These are phyloP conservation scores for Cucurbita ficifolia DNA, from an alignment of 306 rosid genomes.

Conservation along the genomic window DNA sequence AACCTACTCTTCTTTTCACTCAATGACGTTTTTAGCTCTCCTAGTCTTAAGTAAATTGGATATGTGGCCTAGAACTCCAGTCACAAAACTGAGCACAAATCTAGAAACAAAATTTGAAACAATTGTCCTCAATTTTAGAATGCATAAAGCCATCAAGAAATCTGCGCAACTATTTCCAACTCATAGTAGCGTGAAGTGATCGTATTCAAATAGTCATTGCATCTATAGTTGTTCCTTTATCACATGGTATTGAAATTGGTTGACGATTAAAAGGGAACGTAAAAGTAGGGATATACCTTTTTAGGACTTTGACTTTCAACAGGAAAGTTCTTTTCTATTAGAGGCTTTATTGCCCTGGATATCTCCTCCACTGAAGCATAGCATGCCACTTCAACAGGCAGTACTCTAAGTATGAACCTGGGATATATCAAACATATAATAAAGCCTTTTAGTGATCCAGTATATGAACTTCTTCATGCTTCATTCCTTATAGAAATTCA, in stretches of 20 bases:
- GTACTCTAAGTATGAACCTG: slow-evolving; percentile 84
- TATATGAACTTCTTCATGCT: neutral
- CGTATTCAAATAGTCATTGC: neutral
- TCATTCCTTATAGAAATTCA: neutral
- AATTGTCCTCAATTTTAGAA: neutral
- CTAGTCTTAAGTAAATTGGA: neutral
- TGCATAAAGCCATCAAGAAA: neutral
- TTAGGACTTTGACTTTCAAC: slow-evolving; percentile 44
- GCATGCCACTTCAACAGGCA: slow-evolving; percentile 83
- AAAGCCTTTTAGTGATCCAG: neutral
- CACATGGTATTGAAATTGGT: neutral
- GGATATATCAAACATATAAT: neutral
- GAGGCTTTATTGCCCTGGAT: slow-evolving; percentile 58
- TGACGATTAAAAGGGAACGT: neutral
- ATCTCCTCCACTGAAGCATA: slow-evolving; percentile 96
- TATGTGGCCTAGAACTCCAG: neutral
- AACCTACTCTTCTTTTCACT: neutral
- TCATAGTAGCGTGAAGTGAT: neutral
- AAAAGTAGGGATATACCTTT: slow-evolving; percentile 32
- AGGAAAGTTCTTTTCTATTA: slow-evolving; percentile 63
- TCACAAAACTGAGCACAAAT: neutral
- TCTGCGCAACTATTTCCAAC: neutral
- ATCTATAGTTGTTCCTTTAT: neutral
- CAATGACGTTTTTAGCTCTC: neutral
- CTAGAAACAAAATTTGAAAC: neutral